These are phyloP conservation scores for Amorphotheca resinae DNA, from an alignment of 495 filamentous ascomycete genomes.

Conservation along the genomic window DNA sequence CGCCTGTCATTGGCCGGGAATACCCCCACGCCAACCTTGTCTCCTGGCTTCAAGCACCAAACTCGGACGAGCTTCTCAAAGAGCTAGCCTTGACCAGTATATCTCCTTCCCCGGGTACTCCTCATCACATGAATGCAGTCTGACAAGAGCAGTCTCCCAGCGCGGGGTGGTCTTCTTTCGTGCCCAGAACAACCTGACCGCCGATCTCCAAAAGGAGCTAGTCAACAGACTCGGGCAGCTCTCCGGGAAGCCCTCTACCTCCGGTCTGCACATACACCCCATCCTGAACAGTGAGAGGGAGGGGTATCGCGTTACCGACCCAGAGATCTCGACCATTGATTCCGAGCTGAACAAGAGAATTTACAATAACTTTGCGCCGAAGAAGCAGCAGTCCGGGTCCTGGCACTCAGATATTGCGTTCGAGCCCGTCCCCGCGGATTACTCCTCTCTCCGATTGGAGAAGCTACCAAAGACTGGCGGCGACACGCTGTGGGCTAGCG, in stretches of 20 bases:
- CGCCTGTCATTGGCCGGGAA: conserved; percentile 56
- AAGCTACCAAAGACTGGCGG: conserved; percentile 61
- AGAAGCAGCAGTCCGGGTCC: conserved; percentile 30
- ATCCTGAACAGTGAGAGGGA: conserved; percentile 50
- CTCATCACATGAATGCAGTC: not conserved
- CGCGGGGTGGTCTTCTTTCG: conserved; percentile 78
- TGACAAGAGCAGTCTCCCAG: conserved; percentile 48
- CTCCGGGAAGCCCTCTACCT: conserved; percentile 53
- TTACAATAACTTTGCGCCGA: conserved; percentile 27
- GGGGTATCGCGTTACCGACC: conserved; percentile 41
- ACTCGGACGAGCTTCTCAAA: conserved; percentile 52
- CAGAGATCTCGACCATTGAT: conserved; percentile 65
- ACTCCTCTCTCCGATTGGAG: conserved; percentile 46
- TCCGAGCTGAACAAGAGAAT: conserved; percentile 44
- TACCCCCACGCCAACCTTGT: conserved; percentile 45
- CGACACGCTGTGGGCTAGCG: conserved; percentile 60
- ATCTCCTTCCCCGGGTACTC: conserved; percentile 22
- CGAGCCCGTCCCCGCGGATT: conserved; percentile 54
- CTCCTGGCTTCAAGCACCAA: conserved; percentile 46
- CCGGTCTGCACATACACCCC: conserved; percentile 61
- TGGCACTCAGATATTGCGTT: conserved; percentile 64
- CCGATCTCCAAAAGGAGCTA: conserved; percentile 58
- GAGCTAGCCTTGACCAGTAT: conserved; percentile 56
- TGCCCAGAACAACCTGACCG: conserved; percentile 52
- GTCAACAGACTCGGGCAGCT: conserved; percentile 51